These are phyloP conservation scores for Xylaria acuta DNA, from an alignment of 495 filamentous ascomycete species.

Conservation along the genomic window DNA sequence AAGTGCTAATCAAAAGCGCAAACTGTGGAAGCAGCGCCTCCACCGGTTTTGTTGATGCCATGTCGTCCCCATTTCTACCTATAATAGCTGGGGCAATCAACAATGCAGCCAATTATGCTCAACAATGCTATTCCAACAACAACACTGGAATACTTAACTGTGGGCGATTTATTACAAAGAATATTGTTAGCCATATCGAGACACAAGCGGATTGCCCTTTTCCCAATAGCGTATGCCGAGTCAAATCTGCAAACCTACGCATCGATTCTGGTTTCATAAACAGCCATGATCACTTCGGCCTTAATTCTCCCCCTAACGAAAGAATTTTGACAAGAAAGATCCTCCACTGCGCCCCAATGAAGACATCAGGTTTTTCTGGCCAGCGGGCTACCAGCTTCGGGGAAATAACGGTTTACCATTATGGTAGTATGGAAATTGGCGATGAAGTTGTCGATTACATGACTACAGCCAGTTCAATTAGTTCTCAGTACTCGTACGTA, in stretches of 20 bases:
- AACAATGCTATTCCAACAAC: slow-evolving; percentile 6
- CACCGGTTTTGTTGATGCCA: no score
- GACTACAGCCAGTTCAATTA: no score
- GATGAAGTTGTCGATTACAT: no score
- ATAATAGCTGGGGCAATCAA: no score
- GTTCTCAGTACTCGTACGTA: no score
- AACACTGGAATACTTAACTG: neutral
- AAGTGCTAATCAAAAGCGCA: slow-evolving; percentile 19
- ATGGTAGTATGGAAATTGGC: neutral
- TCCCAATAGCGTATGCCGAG: no score
- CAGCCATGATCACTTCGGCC: slow-evolving; percentile 11
- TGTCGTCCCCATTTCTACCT: no score
- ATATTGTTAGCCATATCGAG: no score
- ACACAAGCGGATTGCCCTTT: no score
- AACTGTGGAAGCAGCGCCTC: no score
- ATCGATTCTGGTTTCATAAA: slow-evolving; percentile 2
- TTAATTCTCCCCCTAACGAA: neutral
- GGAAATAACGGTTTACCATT: neutral
- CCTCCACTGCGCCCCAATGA: slow-evolving; percentile 12
- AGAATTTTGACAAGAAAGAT: slow-evolving; percentile 3
- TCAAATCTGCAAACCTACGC: neutral
- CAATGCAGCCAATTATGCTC: slow-evolving; percentile 15
- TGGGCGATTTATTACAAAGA: neutral
- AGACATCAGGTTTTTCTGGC: no score
- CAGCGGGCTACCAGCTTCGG: no score